These are phyloP conservation scores for Vaccinium vitisidaea DNA, from an alignment of 148 eudicot genomes.

Conservation along the genomic window DNA sequence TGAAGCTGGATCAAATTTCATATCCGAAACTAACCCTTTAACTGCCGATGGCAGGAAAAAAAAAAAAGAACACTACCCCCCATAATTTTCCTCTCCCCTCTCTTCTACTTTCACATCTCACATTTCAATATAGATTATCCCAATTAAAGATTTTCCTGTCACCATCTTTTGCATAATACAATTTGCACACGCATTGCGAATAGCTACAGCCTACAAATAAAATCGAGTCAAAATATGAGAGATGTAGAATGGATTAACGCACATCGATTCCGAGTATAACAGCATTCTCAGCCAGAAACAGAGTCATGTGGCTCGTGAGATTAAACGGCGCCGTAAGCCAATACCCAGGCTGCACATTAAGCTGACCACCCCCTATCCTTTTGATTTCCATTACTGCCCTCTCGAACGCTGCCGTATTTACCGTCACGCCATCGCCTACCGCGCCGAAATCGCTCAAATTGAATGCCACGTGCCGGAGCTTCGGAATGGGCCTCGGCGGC, in stretches of 20 bases:
- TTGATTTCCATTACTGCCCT: slow-evolving; percentile 58
- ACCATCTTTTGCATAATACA: neutral
- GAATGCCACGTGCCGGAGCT: slow-evolving; percentile 54
- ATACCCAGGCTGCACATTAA: slow-evolving; percentile 73
- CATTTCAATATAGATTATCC: too few relatives aligned
- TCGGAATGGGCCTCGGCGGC: slow-evolving; percentile 40
- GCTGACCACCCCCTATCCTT: slow-evolving; percentile 85
- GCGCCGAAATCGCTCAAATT: slow-evolving; percentile 81
- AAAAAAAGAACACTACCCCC: neutral
- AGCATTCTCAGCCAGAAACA: slow-evolving; percentile 81
- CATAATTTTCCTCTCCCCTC: neutral
- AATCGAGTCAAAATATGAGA: neutral
- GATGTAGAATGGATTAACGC: slow-evolving; percentile 22
- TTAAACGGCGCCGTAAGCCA: slow-evolving; percentile 97
- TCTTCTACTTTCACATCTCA: too few relatives aligned
- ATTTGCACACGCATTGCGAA: neutral
- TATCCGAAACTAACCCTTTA: neutral
- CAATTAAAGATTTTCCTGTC: neutral
- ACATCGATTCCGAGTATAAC: slow-evolving; percentile 86
- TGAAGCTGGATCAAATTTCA: too few relatives aligned
- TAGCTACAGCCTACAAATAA: too few relatives aligned
- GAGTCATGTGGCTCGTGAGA: slow-evolving; percentile 79
- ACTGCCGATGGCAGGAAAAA: neutral
- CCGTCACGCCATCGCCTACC: slow-evolving; percentile 70
- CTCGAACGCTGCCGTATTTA: slow-evolving; percentile 81